phyloP scores from a whole-genome alignment of 2,329 filamentous ascomycete genomes.

The Talaromyces sp. region DNA sequence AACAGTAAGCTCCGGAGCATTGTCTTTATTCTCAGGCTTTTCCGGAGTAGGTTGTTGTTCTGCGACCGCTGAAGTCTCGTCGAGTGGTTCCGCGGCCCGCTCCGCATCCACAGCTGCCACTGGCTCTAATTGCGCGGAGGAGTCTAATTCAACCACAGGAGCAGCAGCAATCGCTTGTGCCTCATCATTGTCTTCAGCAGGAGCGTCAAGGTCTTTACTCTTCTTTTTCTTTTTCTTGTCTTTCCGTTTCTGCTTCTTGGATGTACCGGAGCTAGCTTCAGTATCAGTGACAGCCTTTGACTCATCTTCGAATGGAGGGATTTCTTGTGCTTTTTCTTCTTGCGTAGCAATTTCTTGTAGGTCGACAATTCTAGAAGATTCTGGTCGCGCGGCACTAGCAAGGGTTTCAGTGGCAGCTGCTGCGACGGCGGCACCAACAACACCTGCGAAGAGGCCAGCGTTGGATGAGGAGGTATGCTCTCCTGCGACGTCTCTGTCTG shows the following conservation, averaged over 20 bases:
- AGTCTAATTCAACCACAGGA: slow-evolving; percentile 9
- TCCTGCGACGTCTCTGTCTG: slow-evolving; percentile 6
- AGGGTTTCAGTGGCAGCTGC: background rate
- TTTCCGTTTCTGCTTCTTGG: slow-evolving; percentile 24
- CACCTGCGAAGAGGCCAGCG: slow-evolving; percentile 8
- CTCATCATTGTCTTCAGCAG: slow-evolving; percentile 9
- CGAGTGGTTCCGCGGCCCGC: slow-evolving; percentile 12
- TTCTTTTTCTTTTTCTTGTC: slow-evolving; percentile 23
- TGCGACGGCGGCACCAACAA: slow-evolving; percentile 18
- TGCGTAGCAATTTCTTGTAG: background rate
- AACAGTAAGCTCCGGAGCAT: background rate
- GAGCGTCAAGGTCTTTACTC: slow-evolving; percentile 9
- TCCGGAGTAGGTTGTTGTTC: background rate
- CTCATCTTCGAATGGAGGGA: slow-evolving; percentile 20
- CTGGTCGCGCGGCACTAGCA: background rate
- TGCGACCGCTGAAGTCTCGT: background rate
- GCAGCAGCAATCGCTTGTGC: background rate
- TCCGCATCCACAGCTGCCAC: background rate
- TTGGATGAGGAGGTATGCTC: background rate
- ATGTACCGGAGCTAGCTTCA: slow-evolving; percentile 6
- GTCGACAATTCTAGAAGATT: background rate
- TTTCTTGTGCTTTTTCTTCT: background rate
- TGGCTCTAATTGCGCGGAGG: background rate
- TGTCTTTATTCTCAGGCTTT: background rate
- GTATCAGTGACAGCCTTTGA: slow-evolving; percentile 2